A percentile compares a stretch with the other conserved stretches of the same genome.
Conservation (phyloP, 1,284 basidiomycete genomes). For the Trichosporon inkin region DNA sequence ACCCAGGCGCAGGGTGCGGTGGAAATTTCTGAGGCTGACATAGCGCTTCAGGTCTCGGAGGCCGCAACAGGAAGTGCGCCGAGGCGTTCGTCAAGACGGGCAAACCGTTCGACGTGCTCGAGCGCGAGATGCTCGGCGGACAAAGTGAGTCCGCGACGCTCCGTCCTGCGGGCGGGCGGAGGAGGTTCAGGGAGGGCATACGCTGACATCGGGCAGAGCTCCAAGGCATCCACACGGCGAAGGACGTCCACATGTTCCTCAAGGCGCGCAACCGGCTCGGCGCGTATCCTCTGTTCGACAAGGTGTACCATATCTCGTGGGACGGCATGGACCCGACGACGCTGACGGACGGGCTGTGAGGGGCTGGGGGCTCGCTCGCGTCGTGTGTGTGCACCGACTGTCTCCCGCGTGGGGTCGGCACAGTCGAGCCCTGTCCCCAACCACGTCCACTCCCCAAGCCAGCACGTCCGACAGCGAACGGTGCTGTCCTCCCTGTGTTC, state of each 20-base stretch:
- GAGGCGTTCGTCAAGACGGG: slow-evolving; percentile 55
- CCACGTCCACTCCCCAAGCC: neutral
- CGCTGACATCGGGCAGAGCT: slow-evolving; percentile 42
- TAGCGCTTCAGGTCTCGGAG: slow-evolving; percentile 51
- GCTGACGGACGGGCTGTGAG: slow-evolving; percentile 21
- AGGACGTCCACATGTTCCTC: slow-evolving; percentile 55
- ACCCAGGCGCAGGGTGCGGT: too few species aligned
- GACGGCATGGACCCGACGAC: slow-evolving; percentile 30
- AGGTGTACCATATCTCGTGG: slow-evolving; percentile 52
- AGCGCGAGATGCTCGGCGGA: slow-evolving; percentile 57
- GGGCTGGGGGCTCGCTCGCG: too few species aligned
- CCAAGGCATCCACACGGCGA: slow-evolving; percentile 54
- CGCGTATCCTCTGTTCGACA: slow-evolving; percentile 57
- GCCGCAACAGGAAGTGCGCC: slow-evolving; percentile 54
- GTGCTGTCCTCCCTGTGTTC: too few species aligned
- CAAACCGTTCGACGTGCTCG: slow-evolving; percentile 54
- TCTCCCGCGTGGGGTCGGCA: too few species aligned
- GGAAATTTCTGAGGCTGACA: neutral
- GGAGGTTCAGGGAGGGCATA: neutral
- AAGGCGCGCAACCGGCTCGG: slow-evolving; percentile 52
- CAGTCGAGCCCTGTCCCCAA: too few species aligned
- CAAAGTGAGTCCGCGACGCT: slow-evolving; percentile 51
- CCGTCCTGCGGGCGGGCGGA: neutral
- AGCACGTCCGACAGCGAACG: neutral
- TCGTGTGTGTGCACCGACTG: too few species aligned